These are phyloP conservation scores for Trichoderma sp. DNA, from an alignment of 2,329 filamentous ascomycete species.

Conservation along the genomic window DNA sequence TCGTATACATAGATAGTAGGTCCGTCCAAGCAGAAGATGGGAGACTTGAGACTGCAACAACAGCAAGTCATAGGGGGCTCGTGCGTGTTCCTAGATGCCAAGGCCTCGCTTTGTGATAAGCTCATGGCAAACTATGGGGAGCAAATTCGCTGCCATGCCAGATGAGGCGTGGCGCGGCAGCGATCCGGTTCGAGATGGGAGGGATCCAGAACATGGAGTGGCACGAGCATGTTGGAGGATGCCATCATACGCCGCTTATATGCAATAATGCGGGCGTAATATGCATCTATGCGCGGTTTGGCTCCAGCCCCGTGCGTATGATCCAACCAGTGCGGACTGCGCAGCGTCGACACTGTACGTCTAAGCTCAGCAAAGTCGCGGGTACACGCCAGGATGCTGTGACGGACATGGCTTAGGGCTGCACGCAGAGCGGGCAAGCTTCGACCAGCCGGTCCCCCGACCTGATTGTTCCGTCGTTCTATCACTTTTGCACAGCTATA, in stretches of 20 bases:
- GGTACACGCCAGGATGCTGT: not conserved
- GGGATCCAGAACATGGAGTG: constrained; percentile 2
- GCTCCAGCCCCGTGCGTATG: constrained; percentile 5
- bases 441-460: constrained; percentile 9
- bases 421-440: constrained; percentile 1
- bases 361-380: not conserved
- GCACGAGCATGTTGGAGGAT: not conserved
- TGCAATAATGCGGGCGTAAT: constrained; percentile 7
- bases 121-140: constrained; percentile 18
- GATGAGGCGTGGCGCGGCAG: constrained; percentile 11
- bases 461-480: not conserved
- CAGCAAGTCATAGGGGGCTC: not conserved
- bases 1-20: no score
- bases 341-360: not conserved
- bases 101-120: constrained; percentile 16
- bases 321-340: not conserved
- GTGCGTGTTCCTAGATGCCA: constrained; percentile 18
- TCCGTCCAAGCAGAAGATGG: not conserved
- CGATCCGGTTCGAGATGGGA: constrained; percentile 16
- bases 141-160: not conserved
- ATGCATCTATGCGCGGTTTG: not conserved
- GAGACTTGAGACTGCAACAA: not conserved
- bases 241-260: not conserved
- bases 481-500: not conserved
- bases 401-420: constrained; percentile 16